These are phyloP conservation scores for Suillus spraguei DNA, from an alignment of 768 basidiomycete species.

Conservation along the genomic window DNA sequence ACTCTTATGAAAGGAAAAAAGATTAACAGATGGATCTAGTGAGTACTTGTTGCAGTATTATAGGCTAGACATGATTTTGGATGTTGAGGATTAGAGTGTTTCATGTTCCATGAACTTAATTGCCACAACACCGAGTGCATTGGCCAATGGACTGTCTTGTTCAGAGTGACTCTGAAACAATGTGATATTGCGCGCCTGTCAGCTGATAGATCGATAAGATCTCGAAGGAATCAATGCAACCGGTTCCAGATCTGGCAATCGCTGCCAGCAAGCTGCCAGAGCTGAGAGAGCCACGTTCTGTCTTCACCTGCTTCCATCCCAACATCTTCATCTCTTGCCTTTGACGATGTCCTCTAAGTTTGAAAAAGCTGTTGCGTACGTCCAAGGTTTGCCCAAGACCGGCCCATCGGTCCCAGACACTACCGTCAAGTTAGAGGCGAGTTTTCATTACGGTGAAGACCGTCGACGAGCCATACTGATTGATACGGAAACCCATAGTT, in stretches of 20 bases:
- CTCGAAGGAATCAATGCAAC: conserved; percentile 1
- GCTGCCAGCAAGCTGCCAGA: neutral
- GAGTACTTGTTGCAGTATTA: neutral
- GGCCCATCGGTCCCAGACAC: conserved; percentile 62
- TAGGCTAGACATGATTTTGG: neutral
- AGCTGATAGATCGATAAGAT: conserved; percentile 1
- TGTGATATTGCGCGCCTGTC: neutral
- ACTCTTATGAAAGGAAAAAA: neutral
- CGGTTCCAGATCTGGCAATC: conserved; percentile 5
- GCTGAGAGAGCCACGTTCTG: neutral
- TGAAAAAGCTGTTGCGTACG: conserved; percentile 71
- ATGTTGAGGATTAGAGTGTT: neutral
- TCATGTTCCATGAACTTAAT: neutral
- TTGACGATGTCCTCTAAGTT: conserved; percentile 72
- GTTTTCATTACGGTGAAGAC: conserved; percentile 7
- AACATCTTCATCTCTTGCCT: conserved; percentile 16
- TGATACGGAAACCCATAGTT: conserved; percentile 55
- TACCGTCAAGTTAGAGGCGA: conserved; percentile 2
- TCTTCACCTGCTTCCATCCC: neutral
- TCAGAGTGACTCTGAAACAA: neutral
- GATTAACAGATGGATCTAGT: neutral
- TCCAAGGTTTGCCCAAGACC: conserved; percentile 67
- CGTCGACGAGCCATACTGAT: conserved; percentile 3
- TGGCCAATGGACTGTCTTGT: neutral
- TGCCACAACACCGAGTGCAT: neutral